A percentile compares a stretch with the other conserved stretches of the same genome.
Conservation (phyloP, 192 early-diverging fungal genomes). For the Coemansia sp. region DNA sequence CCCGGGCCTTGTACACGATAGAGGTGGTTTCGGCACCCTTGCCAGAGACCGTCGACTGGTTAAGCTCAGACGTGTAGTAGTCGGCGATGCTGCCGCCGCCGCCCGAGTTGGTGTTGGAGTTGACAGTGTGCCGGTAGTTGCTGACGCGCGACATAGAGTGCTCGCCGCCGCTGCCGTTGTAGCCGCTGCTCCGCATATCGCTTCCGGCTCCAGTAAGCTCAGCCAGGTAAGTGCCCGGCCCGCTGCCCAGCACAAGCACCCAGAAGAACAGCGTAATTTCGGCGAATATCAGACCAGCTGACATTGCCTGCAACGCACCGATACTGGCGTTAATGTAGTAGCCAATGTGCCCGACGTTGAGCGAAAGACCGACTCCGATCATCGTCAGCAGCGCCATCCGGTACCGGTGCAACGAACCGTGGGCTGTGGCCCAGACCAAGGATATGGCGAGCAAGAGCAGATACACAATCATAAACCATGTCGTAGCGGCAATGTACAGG, state of each 20-base stretch:
- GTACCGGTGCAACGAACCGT: constrained; percentile 43
- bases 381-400: constrained; percentile 48
- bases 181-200: constrained; percentile 13
- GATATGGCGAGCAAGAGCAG: constrained; percentile 20
- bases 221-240: constrained; percentile 55
- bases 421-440: constrained; percentile 26
- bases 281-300: constrained; percentile 52
- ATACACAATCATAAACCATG: constrained; percentile 51
- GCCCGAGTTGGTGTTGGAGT: constrained; percentile 13
- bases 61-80: constrained; percentile 42
- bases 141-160: constrained; percentile 27
- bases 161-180: background rate
- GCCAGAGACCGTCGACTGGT: constrained; percentile 35
- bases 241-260: constrained; percentile 67
- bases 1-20: constrained; percentile 62
- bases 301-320: constrained; percentile 45
- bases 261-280: constrained; percentile 59
- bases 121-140: constrained; percentile 44
- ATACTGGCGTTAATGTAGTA: constrained; percentile 50
- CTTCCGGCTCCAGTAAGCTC: constrained; percentile 39
- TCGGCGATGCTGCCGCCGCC: constrained; percentile 35
- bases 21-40: constrained; percentile 35
- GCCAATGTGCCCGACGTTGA: constrained; percentile 43
- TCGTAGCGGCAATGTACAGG: constrained; percentile 32
- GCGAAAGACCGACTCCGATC: constrained; percentile 36